Evolutionary conservation across 1,284 basidiomycete genomes (phyloP).

Genomic region (Ceratobasidium sp.): DNA sequence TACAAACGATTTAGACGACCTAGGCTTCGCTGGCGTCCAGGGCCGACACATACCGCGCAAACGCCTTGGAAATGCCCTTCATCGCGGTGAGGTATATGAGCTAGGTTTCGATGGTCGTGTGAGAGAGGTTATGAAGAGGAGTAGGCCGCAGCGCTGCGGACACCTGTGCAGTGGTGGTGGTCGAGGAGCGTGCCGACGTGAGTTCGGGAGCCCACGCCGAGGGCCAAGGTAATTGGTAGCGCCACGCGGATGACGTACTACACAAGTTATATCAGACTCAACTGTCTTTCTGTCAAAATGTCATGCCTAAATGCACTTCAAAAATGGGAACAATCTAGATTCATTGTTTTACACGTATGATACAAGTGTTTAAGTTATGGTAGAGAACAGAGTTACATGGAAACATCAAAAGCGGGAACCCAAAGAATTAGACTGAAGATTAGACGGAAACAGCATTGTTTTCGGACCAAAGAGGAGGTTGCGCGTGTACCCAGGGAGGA

Average conservation of each 20-base stretch:
- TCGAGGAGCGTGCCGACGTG: slow-evolving; percentile 23
- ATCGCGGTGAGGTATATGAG: slow-evolving; percentile 58
- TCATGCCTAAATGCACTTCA: slow-evolving; percentile 23
- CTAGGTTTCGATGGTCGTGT: background rate
- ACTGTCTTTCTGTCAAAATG: background rate
- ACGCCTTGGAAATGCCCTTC: slow-evolving; percentile 84
- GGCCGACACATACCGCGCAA: slow-evolving; percentile 69
- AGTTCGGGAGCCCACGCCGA: slow-evolving; percentile 26
- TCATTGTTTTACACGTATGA: slow-evolving; percentile 33
- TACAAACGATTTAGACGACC: too few species aligned
- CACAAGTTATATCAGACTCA: background rate
- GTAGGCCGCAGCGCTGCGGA: slow-evolving; percentile 15
- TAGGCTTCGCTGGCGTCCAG: slow-evolving; percentile 36
- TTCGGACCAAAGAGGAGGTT: slow-evolving; percentile 26
- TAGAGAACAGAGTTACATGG: background rate
- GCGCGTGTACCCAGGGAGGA: slow-evolving; percentile 32
- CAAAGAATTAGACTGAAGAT: background rate
- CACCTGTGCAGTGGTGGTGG: slow-evolving; percentile 35
- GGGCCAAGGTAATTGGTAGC: slow-evolving; percentile 23
- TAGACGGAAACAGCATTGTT: slow-evolving; percentile 35
- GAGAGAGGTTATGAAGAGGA: background rate
- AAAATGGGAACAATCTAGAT: background rate
- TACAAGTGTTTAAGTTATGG: slow-evolving; percentile 40
- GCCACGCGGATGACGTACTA: slow-evolving; percentile 30
- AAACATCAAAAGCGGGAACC: background rate